phyloP scores from a whole-genome alignment of 495 filamentous ascomycete species.

The Aspergillus sparsus region DNA sequence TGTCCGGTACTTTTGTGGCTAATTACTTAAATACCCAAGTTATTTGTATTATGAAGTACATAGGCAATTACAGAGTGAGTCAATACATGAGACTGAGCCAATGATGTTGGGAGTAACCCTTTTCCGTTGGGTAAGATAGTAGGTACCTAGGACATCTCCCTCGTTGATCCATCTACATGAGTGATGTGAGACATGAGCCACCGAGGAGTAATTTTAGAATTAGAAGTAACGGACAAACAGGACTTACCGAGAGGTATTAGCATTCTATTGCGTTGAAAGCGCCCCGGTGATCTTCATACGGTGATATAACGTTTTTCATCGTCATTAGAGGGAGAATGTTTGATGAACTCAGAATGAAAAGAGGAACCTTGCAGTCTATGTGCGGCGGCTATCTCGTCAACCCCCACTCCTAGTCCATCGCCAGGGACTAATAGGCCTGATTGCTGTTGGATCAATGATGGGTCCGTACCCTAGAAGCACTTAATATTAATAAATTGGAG shows the following conservation, averaged over 20 bases:
- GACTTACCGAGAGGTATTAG: neutral
- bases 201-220: no score
- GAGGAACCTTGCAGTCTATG: neutral
- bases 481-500: neutral
- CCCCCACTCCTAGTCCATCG: neutral
- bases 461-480: no score
- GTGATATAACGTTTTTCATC: neutral
- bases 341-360: conserved; percentile 1
- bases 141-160: no score
- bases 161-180: no score
- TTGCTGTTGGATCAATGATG: no score
- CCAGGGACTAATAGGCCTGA: neutral
- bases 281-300: conserved; percentile 2
- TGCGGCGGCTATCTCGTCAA: neutral
- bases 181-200: no score
- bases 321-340: neutral
- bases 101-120: neutral
- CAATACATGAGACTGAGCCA: neutral
- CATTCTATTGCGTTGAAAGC: neutral
- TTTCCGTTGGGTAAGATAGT: neutral
- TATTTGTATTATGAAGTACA: neutral
- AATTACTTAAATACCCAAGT: neutral
- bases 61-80: neutral
- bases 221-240: neutral
- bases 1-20: no score